Evolutionary conservation across 768 basidiomycete genomes (phyloP).

Genomic region (Baorangia bicolor): DNA sequence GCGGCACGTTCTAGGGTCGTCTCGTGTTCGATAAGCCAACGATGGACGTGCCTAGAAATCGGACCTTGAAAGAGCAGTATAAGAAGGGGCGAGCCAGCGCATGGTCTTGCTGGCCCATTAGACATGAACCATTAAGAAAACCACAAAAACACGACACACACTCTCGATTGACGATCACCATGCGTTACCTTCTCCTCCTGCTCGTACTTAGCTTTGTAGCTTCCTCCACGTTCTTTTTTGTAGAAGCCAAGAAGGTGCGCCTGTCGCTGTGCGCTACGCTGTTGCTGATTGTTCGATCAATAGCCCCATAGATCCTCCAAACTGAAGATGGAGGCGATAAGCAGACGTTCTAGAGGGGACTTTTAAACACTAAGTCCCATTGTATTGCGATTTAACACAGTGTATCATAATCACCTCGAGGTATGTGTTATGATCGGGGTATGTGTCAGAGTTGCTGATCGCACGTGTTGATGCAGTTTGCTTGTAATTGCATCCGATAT

Average conservation of each 20-base stretch:
- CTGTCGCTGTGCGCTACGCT: neutral
- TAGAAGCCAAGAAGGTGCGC: slow-evolving; percentile 28
- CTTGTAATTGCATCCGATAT: slow-evolving; percentile 14
- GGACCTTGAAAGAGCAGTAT: slow-evolving; percentile 27
- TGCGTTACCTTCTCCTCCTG: slow-evolving; percentile 30
- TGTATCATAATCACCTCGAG: slow-evolving; percentile 25
- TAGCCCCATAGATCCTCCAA: slow-evolving; percentile 23
- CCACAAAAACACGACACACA: neutral
- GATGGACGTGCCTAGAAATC: slow-evolving; percentile 1
- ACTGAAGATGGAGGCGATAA: neutral
- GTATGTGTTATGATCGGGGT: neutral
- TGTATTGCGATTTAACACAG: neutral
- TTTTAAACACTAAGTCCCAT: slow-evolving; percentile 28
- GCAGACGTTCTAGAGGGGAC: slow-evolving; percentile 18
- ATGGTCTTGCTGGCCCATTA: slow-evolving; percentile 23
- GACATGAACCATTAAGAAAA: slow-evolving; percentile 28
- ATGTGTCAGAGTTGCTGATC: neutral
- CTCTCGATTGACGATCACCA: slow-evolving; percentile 2
- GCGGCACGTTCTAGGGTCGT: slow-evolving; percentile 26
- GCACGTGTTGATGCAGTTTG: neutral
- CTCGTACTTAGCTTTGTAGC: slow-evolving; percentile 31
- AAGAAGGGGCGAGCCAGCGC: slow-evolving; percentile 15
- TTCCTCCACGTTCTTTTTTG: slow-evolving; percentile 30
- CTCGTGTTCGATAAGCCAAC: slow-evolving; percentile 16
- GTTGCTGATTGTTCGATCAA: slow-evolving; percentile 6